Base-by-base conservation (phyloP, 2,329 filamentous ascomycete genomes). In the Sarocladium oryzae region DNA sequence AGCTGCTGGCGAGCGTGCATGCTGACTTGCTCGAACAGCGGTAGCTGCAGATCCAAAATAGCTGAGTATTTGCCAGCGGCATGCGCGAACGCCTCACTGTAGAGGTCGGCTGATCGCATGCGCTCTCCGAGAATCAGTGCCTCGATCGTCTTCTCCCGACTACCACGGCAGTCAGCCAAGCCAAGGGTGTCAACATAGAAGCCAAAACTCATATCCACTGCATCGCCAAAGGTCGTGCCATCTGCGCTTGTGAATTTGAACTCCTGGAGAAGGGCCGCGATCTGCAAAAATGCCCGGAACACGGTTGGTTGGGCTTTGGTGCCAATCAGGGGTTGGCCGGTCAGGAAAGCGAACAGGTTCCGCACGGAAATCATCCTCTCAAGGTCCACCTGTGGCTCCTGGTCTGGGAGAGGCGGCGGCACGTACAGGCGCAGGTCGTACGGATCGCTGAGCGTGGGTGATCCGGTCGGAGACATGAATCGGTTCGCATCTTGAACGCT, bases 41-140 rank as follows among this genome's bases (percentile, higher is more conserved):
- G 80, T 48, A 82, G 84, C 38, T 82, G 79, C 43, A 90, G 69
- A 2, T 78, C 73, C 51, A 83, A 77, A 53, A 90, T 81, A 28
- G 89, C 77, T 18, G 88, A 79, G 53, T 92, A 89, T 67, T 93
- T 95, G 48, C 92, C 93, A 9, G 88, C 89, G 1, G 85, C 89
- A 66, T 97, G 93, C 4, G 90, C 84, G 61, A 96, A 97, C 0
- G 89, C 89, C 66, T 96, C 90, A 53, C 88, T 89, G 69, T 95
- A 97, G 2, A 99, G 77, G 7, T 84, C 78, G 60, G 85, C 81
- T 45, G 81, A 95, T 53, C 85, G 84, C 83, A 97, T 88, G 33
- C 81, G 81, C 69, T 99, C 92, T 52, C 88, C 91, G 10, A 99
- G 74, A n/a, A 97, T 78, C 43, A 97, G 77, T 0, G 85, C 88